Percentiles rank a stretch among this genome's conserved stretches.
These are phyloP conservation scores for Tetrapisispora taiwanensis DNA, from an alignment of 805 yeast genomes.

Conservation along the genomic window DNA sequence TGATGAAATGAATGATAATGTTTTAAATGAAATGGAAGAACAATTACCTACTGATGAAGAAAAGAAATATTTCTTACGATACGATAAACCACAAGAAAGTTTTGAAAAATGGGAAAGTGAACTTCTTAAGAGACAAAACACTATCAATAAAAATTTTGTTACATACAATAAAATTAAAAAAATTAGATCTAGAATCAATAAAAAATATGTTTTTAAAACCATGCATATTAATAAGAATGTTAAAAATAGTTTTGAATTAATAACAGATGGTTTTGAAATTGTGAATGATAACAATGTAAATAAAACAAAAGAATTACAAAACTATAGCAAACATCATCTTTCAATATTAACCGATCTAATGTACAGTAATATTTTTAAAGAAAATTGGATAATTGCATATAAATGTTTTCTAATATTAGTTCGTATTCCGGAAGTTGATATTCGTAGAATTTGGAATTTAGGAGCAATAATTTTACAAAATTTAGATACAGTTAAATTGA, in stretches of 20 bases:
- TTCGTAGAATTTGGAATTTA: slow-evolving; percentile 51
- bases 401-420: slow-evolving; percentile 41
- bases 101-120: slow-evolving; percentile 24
- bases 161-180: slow-evolving; percentile 12
- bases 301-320: slow-evolving; percentile 1
- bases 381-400: slow-evolving; percentile 49
- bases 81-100: slow-evolving; percentile 25
- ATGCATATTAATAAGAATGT: slow-evolving; percentile 10
- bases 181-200: slow-evolving; percentile 8
- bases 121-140: slow-evolving; percentile 8
- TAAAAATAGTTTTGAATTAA: slow-evolving; percentile 9
- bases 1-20: slow-evolving; percentile 7
- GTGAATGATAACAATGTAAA: slow-evolving; percentile 4
- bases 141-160: slow-evolving; percentile 14
- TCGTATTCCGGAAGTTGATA: slow-evolving; percentile 40
- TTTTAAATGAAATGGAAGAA: slow-evolving; percentile 1
- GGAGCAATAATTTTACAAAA: slow-evolving; percentile 45
- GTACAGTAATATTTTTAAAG: slow-evolving; percentile 37
- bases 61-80: slow-evolving; percentile 16
- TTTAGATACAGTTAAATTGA: slow-evolving; percentile 7
- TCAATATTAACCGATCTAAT: slow-evolving; percentile 34
- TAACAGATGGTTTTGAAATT: slow-evolving; percentile 17
- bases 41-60: slow-evolving; percentile 11
- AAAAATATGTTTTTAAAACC: slow-evolving; percentile 9
- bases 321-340: slow-evolving; percentile 16